phyloP scores from a whole-genome alignment of 2,329 filamentous ascomycete genomes.

The Remersonia thermophila region DNA sequence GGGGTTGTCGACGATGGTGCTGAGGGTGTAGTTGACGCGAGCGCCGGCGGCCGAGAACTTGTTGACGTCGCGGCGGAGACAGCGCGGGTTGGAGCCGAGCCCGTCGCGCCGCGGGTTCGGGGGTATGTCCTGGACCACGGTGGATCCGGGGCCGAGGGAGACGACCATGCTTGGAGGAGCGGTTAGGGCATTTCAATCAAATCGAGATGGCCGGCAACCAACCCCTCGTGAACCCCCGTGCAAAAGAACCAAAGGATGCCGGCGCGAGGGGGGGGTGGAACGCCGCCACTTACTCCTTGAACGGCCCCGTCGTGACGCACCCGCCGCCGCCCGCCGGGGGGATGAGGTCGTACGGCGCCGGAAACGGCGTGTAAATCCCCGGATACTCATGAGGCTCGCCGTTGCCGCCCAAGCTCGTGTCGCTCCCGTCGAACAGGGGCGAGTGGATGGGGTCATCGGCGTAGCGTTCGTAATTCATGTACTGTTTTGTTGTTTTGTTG shows the following conservation, averaged over 20 bases:
- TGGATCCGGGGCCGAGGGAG: constrained; percentile 26
- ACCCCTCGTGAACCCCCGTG: too few species aligned
- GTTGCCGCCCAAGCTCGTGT: constrained; percentile 36
- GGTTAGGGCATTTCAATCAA: too few species aligned
- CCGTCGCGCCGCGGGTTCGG: constrained; percentile 24
- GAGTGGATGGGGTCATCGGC: constrained; percentile 35
- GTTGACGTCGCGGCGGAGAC: constrained; percentile 31
- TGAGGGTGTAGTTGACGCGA: constrained; percentile 23
- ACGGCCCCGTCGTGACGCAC: constrained; percentile 38
- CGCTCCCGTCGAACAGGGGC: constrained; percentile 41
- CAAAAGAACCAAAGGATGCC: too few species aligned
- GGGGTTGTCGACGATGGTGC: constrained; percentile 24
- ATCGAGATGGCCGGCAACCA: too few species aligned
- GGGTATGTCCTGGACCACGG: constrained; percentile 20
- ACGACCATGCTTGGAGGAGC: constrained; percentile 26
- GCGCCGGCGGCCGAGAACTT: constrained; percentile 24
- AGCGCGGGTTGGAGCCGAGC: constrained; percentile 29
- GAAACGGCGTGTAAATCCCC: constrained; percentile 19
- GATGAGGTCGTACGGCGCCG: constrained; percentile 28
- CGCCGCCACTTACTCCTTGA: constrained; percentile 25
- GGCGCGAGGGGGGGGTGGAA: too few species aligned
- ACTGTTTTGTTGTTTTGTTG: constrained; percentile 24
- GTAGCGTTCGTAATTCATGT: constrained; percentile 41
- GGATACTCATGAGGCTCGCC: constrained; percentile 23
- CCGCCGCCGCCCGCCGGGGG: constrained; percentile 40